Evolutionary conservation across 768 basidiomycete genomes (phyloP), one percentile per base, ranked within the genome.

Genomic region (Coprinopsis sp.): DNA sequence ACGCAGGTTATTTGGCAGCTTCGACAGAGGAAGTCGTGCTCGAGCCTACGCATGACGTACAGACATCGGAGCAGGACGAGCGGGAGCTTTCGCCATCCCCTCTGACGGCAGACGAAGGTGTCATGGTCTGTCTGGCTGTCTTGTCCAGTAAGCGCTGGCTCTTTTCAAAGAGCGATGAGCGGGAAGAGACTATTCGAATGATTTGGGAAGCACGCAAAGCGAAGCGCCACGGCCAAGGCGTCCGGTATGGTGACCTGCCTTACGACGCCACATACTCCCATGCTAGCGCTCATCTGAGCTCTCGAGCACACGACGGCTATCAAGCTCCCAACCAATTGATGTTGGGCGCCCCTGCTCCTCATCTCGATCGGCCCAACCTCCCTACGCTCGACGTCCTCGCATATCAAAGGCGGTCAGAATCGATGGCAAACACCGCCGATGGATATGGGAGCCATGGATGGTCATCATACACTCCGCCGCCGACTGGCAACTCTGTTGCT

Each of bases 81-180:
- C 46, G 57, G 29, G 62, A 63, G 21, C 53, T 58, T 10, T 53
- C 54, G 34, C 55, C 64, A 14, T 37, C 48, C 37, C 53, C 55
- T 12, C 40, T 67, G 16, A 61, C 65, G 16, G 57, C 64, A 4
- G 74, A 77, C 42, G 78, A 79, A 22, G 70, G 67, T 11, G 69
- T 76, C 27, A 62, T 66, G 23, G 62, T 79, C 8, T 94, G 89
- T 57, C 67, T 93, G 3, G 70, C 76, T 4, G 91, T 90, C 7
- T 73, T 95, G n/a, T 63, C 76, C 3, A 81, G 87, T 58, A 87
- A 93, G 77, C 77, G 81, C 10, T 96, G 92, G 92, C 77, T 73
- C 4, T 85, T 77, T 61, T 84, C 84, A 5, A 83, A 81, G 58
- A 82, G 78, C 47, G 81, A 84, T 50, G 89, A 91, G 56, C 72